Percentiles rank a stretch among this genome's conserved stretches.
Conservation (phyloP, 129 eudicot genomes). For the Mikania micrantha region DNA sequence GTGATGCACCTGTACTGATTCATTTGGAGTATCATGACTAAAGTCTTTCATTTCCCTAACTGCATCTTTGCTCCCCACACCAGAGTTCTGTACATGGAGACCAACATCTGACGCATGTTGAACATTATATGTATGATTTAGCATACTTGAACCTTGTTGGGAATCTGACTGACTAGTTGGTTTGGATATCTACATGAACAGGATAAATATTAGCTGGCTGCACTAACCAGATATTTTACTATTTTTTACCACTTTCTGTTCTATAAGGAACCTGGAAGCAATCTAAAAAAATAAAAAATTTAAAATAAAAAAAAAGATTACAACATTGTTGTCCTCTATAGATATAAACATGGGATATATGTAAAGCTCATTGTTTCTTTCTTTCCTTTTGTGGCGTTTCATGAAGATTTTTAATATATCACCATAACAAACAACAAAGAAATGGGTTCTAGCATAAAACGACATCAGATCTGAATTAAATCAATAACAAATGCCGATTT, state of each 20-base stretch:
- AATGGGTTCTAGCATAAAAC: neutral
- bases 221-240: neutral
- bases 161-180: slow-evolving; percentile 24
- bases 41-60: slow-evolving; percentile 25
- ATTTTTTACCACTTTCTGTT: neutral
- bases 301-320: neutral
- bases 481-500: neutral
- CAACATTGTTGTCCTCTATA: neutral
- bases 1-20: slow-evolving; percentile 19
- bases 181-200: slow-evolving; percentile 34
- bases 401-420: neutral
- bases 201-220: slow-evolving; percentile 18
- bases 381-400: neutral
- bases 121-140: slow-evolving; percentile 18
- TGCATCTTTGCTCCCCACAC: slow-evolving; percentile 16
- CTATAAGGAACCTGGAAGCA: neutral
- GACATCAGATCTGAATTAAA: neutral
- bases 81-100: slow-evolving; percentile 20
- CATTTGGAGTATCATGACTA: slow-evolving; percentile 14
- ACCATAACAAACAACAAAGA: neutral
- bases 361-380: neutral
- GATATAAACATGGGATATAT: neutral
- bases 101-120: slow-evolving; percentile 13
- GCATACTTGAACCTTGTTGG: slow-evolving; percentile 30
- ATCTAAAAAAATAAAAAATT: neutral